Evolutionary conservation across 1,284 basidiomycete genomes (phyloP).

Genomic region (Moesziomyces sp.): DNA sequence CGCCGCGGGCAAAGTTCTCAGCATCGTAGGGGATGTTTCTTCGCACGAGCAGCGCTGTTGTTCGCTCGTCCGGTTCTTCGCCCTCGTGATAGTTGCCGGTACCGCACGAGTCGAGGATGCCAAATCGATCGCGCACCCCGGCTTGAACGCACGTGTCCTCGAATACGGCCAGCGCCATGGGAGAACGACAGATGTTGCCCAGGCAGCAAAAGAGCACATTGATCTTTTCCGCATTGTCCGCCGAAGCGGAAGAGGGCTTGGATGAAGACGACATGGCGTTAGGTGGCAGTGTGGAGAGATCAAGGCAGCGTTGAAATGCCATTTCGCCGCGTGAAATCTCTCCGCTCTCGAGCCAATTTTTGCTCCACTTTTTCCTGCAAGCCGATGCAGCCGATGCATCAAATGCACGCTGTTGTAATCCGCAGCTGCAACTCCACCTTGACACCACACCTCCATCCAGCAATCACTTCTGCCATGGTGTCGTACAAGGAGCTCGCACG

Average conservation of each 20-base stretch:
- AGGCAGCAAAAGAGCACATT: slow-evolving; percentile 64
- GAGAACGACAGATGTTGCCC: slow-evolving; percentile 65
- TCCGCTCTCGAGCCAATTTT: too few relatives aligned
- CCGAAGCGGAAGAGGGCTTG: background rate
- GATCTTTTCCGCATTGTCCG: slow-evolving; percentile 25
- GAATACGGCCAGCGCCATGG: slow-evolving; percentile 63
- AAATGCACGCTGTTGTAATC: too few relatives aligned
- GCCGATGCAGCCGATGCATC: too few relatives aligned
- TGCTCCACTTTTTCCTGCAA: too few relatives aligned
- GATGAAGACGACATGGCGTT: slow-evolving; percentile 2
- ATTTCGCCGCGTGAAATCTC: too few relatives aligned
- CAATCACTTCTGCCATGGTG: slow-evolving; percentile 13
- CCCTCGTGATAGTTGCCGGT: slow-evolving; percentile 62
- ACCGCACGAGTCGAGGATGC: slow-evolving; percentile 59
- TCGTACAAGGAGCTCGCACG: slow-evolving; percentile 16
- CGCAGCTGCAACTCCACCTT: too few relatives aligned
- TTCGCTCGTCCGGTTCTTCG: slow-evolving; percentile 63
- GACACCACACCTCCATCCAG: background rate
- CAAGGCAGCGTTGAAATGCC: too few relatives aligned
- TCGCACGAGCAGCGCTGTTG: slow-evolving; percentile 68
- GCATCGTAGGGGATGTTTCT: slow-evolving; percentile 68
- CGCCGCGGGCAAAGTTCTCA: slow-evolving; percentile 66
- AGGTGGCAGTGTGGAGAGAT: too few relatives aligned
- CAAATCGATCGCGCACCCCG: slow-evolving; percentile 48
- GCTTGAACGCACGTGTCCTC: slow-evolving; percentile 39